Base-by-base conservation (phyloP, 164 flowering plant species). In the Umbellularia californica region DNA sequence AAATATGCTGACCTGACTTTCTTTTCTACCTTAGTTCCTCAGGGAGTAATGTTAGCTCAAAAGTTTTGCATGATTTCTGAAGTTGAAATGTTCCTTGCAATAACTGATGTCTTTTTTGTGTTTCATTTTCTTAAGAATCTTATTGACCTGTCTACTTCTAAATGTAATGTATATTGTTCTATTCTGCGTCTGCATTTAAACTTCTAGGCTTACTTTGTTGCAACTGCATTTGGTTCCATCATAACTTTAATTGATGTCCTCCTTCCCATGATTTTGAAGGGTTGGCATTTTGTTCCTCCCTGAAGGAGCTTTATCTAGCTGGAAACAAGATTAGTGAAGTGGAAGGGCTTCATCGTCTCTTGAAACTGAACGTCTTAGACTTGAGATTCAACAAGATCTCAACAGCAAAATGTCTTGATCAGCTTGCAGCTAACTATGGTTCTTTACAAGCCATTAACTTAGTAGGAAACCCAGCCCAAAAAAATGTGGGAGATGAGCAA, bases 401-500 rank as follows among this genome's bases (percentile, higher is more conserved):
- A 2, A 95, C 99, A 51, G 81, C 96, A 65, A 93, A 93, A 81
- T 84, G 90, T 74, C 93, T 95, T 0, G 98, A 96, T 50, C 99
- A 92, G 74, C 97, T 93, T 69, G 98, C 99, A 63, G 94, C 99
- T 20, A 93, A 95, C 82, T 93, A 90, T 86, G 88, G 80, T 68
- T 95, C 95, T 68, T 78, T 93, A 67, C 98, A 93, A 76, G 93
- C 92, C 51, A 88, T 95, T 64, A 90, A 92, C 86, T 76, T 95
- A 82, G 99, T 93, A 84, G 99, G 99, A 66, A 95, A 95, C 77
- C 99, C 98, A 5, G 93, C 98, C 14, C 99, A 95, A 85, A 90
- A 85, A 72, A 93, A 95, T 74, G 92, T 93, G 1, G 98, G 99
- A 67, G 94, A 95, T 70, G 98, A 95, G 47, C 98, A 92, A 68